Conservation (phyloP, 2,329 filamentous ascomycete genomes). For the Ceratocystis papillata region DNA sequence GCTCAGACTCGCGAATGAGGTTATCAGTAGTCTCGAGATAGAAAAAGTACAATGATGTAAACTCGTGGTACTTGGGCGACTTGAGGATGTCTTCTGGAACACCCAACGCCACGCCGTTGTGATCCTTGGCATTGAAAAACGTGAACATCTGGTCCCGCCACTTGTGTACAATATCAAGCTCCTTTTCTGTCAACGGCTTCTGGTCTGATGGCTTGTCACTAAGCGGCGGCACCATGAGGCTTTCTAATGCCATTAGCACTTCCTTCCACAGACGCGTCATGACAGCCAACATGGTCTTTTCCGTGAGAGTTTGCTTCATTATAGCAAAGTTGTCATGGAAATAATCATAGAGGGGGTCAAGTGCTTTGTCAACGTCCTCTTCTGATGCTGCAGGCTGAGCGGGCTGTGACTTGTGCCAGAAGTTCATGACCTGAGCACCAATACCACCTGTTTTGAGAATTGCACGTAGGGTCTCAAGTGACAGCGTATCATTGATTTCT, state of each 20-base stretch:
- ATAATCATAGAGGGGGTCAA: constrained; percentile 80
- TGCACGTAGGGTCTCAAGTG: constrained; percentile 63
- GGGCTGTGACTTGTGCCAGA: constrained; percentile 52
- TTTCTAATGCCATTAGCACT: constrained; percentile 82
- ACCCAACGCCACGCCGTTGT: constrained; percentile 71
- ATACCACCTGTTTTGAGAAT: constrained; percentile 61
- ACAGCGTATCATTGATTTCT: constrained; percentile 85
- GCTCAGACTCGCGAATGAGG: constrained; percentile 86
- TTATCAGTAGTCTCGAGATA: constrained; percentile 90
- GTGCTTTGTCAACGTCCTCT: constrained; percentile 65
- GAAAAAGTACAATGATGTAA: constrained; percentile 95
- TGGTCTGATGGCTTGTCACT: constrained; percentile 90
- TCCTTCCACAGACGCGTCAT: constrained; percentile 99
- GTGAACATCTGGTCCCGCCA: constrained; percentile 85
- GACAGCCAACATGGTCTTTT: constrained; percentile 93
- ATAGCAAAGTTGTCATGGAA: constrained; percentile 99
- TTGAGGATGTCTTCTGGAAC: constrained; percentile 86
- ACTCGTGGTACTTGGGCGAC: constrained; percentile 95
- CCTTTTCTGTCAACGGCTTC: constrained; percentile 69
- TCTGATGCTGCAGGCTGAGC: constrained; percentile 49
- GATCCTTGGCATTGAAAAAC: constrained; percentile 91
- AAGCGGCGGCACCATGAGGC: constrained; percentile 78
- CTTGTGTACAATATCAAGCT: constrained; percentile 87
- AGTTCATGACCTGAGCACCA: constrained; percentile 60
- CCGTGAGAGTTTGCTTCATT: constrained; percentile 93